Base-by-base conservation (phyloP, 2,329 filamentous ascomycete genomes). In the Huntiella omanensis region DNA sequence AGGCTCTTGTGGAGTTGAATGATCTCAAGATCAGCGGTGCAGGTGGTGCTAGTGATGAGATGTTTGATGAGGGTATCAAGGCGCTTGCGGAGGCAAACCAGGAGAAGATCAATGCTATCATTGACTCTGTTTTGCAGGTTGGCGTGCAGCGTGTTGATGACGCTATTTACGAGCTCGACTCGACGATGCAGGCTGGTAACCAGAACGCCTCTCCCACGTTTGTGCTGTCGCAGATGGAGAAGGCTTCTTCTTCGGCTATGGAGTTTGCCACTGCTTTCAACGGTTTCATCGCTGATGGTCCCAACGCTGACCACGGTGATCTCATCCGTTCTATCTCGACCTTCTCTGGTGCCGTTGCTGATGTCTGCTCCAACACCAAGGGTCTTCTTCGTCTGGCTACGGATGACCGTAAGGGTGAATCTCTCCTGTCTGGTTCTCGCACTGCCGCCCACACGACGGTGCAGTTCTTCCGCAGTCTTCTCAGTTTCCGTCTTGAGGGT, bases 181-280 rank as follows among this genome's bases (percentile, higher is more conserved):
- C 91, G 15, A 83, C 83, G 15, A 96, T 96, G 86, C 88, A 96
- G 60, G 91, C 88, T 36, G 91, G 91, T 61, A 98, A 98, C 65
- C 91, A 96, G 64, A 98, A 92, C 57, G 91, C 91, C 1, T 93
- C 87, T 36, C 86, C 91, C 11, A 76, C 88, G 1, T 96, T 92
- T 58, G 87, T 98, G 10, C 70, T 98, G 43, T 96, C 88, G 2
- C 88, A 96, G 60, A 87, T 96, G 49, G 91, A 98, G 60, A 98
- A 96, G 67, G 87, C 91, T 0, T 91, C 87, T 5, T 77, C 86
- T 7, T 93, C 79, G 53, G 85, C 91, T 10, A 96, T 92, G 62
- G 91, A 98, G 59, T 98, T 98, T 62, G 91, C 88, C 1, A 96
- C 88, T 0, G 80, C 91, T 0, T 98, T 96, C 70, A 98, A 95